Evolutionary conservation across 768 basidiomycete genomes (phyloP).

Genomic region (Postia placenta): DNA sequence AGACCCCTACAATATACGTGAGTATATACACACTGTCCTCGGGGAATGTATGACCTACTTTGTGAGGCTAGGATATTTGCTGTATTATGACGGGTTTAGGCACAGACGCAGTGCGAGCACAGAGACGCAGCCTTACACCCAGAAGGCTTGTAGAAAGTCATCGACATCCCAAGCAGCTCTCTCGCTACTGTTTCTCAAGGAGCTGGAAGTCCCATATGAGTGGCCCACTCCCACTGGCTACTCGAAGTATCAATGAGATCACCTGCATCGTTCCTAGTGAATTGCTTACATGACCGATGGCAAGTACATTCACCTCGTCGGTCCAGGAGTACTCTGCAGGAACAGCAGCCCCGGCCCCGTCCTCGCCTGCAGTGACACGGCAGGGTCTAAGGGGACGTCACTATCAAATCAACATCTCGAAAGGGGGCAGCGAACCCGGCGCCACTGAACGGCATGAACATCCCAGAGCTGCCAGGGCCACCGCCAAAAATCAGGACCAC

Average conservation of each 20-base stretch:
- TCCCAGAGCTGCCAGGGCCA: not conserved
- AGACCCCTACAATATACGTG: not conserved
- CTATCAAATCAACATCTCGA: not conserved
- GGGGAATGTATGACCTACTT: not conserved
- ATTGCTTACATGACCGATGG: not conserved
- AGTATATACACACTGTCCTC: not conserved
- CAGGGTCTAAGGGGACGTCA: not conserved
- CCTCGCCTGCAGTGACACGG: not conserved
- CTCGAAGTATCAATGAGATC: not conserved
- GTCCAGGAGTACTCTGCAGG: not conserved
- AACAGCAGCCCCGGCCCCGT: not conserved
- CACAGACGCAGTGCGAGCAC: not conserved
- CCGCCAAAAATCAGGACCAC: not conserved
- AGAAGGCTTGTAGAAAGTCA: not conserved
- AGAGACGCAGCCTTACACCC: not conserved
- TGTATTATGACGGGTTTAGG: not conserved
- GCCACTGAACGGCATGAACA: conserved; percentile 2
- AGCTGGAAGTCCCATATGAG: not conserved
- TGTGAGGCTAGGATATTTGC: not conserved
- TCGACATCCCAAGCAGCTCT: conserved; percentile 2
- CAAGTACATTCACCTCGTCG: not conserved
- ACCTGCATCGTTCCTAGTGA: not conserved
- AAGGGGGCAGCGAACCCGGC: not conserved
- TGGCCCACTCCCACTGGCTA: not conserved
- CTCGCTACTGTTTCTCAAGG: not conserved